Base-by-base conservation (phyloP, 2,329 filamentous ascomycete genomes). In the Malbranchea zuffiana region DNA sequence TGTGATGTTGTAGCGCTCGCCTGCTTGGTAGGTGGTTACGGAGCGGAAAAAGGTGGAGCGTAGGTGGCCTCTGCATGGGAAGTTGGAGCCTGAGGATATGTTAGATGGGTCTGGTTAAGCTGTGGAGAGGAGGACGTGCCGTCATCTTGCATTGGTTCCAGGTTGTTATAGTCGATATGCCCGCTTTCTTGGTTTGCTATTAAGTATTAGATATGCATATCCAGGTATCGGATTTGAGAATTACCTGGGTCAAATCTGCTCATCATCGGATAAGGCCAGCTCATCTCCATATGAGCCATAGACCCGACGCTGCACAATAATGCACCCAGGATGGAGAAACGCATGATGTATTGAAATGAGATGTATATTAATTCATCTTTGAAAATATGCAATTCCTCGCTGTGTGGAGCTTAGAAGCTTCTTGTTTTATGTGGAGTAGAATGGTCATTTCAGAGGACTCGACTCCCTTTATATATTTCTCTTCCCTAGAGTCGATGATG, bases 41-140 rank as follows among this genome's bases (percentile, higher is more conserved):
- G 74, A 57, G 12, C 62, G 56, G 45, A 74, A 73, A 2, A 60
- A 49, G 8, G 53, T 54, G 42, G 72, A 67, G 2, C 57, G 46
- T 40, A 72, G 68, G 37, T 75, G 75, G 10, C 78, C 77, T 65
- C 87, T 86, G 72, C 83, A 90, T 4, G 83, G 79, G 56, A 75
- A 90, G 59, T 86, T 71, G 41, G 67, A 66, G 18, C 78, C 79
- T 12, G 19, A n/a, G 13, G 4, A 3, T 11, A 13, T 26, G n/a
- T n/a, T 13, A n/a, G 11, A 8, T 26, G 11, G 6, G 11, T 13
- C 24, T 26, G 4, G n/a, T 13, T n/a, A 8, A 26, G 6, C 3
- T 7, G 4, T 11, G n/a, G 6, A 26, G 6, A 26, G 11, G 7
- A 26, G 6, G 13, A n/a, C 23, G 17, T 36, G 17, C 35, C 35